A percentile compares a stretch with the other conserved stretches of the same genome.
These are phyloP conservation scores for Xylariales sp. DNA, from an alignment of 2,329 filamentous ascomycete species.

Conservation along the genomic window DNA sequence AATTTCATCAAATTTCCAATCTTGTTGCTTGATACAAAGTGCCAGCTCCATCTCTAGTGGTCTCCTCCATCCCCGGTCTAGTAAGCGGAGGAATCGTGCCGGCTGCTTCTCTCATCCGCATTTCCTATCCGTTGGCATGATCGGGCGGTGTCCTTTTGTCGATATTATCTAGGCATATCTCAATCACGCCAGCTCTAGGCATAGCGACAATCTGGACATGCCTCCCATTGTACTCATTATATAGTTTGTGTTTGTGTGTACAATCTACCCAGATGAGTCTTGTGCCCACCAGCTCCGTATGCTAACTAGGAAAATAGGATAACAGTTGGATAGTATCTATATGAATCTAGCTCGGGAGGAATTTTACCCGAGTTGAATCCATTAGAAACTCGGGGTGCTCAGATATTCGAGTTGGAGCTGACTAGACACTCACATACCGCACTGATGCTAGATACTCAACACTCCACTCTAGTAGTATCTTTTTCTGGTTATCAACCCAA, in stretches of 20 bases:
- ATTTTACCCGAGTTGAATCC: neutral
- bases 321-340: neutral
- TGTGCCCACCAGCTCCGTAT: neutral
- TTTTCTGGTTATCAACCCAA: too few species aligned
- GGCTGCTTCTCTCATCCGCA: neutral
- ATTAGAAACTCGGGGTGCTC: neutral
- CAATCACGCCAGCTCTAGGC: neutral
- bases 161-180: neutral
- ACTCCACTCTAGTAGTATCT: too few species aligned
- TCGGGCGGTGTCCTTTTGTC: neutral
- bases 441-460: too few species aligned
- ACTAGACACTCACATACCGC: too few species aligned
- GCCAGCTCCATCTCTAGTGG: neutral
- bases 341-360: neutral
- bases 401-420: neutral
- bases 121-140: neutral
- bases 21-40: neutral
- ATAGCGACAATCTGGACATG: neutral
- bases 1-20: conserved; percentile 5
- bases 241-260: neutral
- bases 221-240: neutral
- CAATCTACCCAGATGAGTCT: too few species aligned
- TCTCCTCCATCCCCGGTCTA: neutral
- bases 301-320: neutral
- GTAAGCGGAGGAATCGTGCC: neutral